Conservation (phyloP, 1,284 basidiomycete genomes). For the Limonomyces culmigenus region DNA sequence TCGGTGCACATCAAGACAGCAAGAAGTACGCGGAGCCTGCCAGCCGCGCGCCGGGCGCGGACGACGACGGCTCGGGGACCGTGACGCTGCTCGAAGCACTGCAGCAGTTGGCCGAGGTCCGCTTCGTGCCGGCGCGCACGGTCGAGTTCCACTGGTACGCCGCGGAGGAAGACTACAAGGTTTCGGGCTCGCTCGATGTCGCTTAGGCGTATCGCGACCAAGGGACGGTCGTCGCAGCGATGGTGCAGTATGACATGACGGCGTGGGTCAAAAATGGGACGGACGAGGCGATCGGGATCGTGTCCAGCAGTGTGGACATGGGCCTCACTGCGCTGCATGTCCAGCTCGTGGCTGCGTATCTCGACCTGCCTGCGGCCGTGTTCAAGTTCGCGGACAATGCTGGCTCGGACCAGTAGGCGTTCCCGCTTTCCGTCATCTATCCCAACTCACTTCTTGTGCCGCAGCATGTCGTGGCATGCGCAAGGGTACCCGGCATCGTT, state of each 20-base stretch:
- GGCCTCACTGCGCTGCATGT: background rate
- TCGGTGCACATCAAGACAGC: background rate
- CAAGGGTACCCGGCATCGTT: background rate
- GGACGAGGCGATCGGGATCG: conserved; percentile 25
- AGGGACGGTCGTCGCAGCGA: background rate
- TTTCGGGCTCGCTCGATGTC: background rate
- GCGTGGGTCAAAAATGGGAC: conserved; percentile 35
- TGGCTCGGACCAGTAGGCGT: background rate
- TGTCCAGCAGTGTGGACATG: background rate
- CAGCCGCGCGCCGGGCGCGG: conserved; percentile 1
- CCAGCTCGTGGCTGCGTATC: background rate
- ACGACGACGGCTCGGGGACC: conserved; percentile 1
- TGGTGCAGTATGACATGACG: conserved; percentile 1
- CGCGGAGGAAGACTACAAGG: background rate
- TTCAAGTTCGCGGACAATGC: background rate
- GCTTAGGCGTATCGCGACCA: background rate
- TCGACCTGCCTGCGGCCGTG: background rate
- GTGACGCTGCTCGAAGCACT: conserved; percentile 29
- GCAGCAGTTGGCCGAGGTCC: background rate
- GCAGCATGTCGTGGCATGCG: background rate
- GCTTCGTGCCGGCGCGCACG: background rate
- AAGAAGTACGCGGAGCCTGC: background rate
- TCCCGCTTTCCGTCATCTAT: conserved; percentile 1
- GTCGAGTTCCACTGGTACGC: conserved; percentile 3
- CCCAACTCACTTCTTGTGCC: background rate